phyloP scores from a whole-genome alignment of 768 basidiomycete species.

The Filobasidium wieringae region DNA sequence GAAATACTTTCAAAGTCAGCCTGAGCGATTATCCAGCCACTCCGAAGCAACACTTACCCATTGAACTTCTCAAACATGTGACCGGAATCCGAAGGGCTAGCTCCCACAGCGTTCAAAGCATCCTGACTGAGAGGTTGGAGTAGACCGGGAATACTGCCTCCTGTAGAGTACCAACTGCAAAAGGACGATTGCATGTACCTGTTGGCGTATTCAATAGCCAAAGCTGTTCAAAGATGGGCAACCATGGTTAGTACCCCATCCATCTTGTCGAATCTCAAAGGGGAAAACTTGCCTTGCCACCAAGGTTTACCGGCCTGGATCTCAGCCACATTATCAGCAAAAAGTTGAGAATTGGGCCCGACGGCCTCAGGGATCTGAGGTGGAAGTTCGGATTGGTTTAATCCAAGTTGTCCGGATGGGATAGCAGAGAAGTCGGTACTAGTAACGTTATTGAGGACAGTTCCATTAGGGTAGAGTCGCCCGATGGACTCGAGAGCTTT shows the following conservation, averaged over 20 bases:
- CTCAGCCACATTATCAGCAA: slow-evolving; percentile 39
- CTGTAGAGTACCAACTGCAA: slow-evolving; percentile 87
- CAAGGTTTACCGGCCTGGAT: slow-evolving; percentile 41
- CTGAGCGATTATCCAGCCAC: slow-evolving; percentile 5
- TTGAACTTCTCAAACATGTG: slow-evolving; percentile 52
- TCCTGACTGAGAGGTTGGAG: slow-evolving; percentile 53
- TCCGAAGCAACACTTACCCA: slow-evolving; percentile 40
- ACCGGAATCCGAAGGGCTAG: slow-evolving; percentile 19
- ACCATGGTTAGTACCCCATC: slow-evolving; percentile 55
- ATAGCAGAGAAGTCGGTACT: slow-evolving; percentile 53
- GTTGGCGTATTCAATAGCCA: slow-evolving; percentile 67
- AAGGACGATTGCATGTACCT: slow-evolving; percentile 69
- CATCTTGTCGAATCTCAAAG: slow-evolving; percentile 54
- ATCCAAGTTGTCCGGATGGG: slow-evolving; percentile 66
- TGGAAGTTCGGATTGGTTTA: slow-evolving; percentile 60
- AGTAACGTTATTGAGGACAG: slow-evolving; percentile 46
- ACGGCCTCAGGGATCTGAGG: slow-evolving; percentile 48
- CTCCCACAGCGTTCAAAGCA: slow-evolving; percentile 31
- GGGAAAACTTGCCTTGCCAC: slow-evolving; percentile 40
- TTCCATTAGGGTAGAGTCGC: slow-evolving; percentile 52
- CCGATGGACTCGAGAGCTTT: slow-evolving; percentile 66
- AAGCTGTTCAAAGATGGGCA: slow-evolving; percentile 36
- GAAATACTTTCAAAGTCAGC: slow-evolving; percentile 53
- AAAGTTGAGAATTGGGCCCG: slow-evolving; percentile 45
- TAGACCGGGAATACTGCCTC: slow-evolving; percentile 63